Evolutionary conservation across 2,329 filamentous ascomycete genomes (phyloP).

Genomic region (Aspergillus fumigatiaffinis): DNA sequence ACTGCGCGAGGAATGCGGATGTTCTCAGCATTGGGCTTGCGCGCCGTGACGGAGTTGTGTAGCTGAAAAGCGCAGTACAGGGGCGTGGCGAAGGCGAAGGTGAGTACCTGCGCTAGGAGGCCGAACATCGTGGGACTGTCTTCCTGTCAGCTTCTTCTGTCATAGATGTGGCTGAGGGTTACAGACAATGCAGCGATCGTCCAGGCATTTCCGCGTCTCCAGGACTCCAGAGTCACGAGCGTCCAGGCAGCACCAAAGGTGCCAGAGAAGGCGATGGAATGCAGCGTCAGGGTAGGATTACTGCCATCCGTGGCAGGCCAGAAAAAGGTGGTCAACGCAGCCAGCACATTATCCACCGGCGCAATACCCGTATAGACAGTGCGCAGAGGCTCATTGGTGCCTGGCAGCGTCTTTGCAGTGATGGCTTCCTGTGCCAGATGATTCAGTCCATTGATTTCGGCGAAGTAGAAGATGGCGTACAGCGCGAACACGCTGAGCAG

Average conservation of each 20-base stretch:
- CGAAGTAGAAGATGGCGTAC: conserved; percentile 34
- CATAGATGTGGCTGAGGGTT: conserved; percentile 1
- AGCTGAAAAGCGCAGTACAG: conserved; percentile 44
- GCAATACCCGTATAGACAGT: conserved; percentile 33
- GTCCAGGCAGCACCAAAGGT: conserved; percentile 42
- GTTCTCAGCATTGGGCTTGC: conserved; percentile 31
- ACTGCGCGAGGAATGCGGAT: conserved; percentile 30
- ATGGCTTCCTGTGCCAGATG: conserved; percentile 16
- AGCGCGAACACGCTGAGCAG: conserved; percentile 28
- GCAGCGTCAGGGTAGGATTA: conserved; percentile 31
- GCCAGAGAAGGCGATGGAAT: conserved; percentile 38
- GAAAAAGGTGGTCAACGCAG: conserved; percentile 36
- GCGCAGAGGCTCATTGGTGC: conserved; percentile 24
- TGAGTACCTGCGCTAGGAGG: conserved; percentile 39
- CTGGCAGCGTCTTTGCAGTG: conserved; percentile 23
- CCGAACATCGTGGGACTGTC: conserved; percentile 37
- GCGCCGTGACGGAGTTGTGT: conserved; percentile 38
- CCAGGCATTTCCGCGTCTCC: conserved; percentile 42
- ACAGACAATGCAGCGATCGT: conserved; percentile 42
- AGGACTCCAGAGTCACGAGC: conserved; percentile 43
- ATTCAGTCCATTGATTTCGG: conserved; percentile 28
- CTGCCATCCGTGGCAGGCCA: conserved; percentile 38
- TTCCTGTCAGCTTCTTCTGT: conserved; percentile 4
- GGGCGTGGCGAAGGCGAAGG: conserved; percentile 44
- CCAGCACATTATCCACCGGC: conserved; percentile 29